These are phyloP conservation scores for Colletotrichum phormii DNA, from an alignment of 2,329 filamentous ascomycete genomes.

Conservation along the genomic window DNA sequence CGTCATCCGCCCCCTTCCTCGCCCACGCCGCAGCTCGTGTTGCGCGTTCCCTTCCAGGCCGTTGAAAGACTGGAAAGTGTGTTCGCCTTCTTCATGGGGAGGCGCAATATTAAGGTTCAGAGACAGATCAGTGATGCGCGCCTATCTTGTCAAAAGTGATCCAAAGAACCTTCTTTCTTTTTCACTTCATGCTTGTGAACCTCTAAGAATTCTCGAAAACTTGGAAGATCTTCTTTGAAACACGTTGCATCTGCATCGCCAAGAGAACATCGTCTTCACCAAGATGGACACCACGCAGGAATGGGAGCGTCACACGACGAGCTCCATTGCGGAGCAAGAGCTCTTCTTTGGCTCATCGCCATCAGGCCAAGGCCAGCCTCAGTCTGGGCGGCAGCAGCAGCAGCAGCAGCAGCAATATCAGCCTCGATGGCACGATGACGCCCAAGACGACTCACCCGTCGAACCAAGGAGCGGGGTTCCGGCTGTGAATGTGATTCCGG, in stretches of 20 bases:
- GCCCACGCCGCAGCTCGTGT: constrained; percentile 13
- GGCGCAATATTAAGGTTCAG: constrained; percentile 31
- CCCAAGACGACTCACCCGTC: constrained; percentile 28
- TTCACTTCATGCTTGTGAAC: background rate
- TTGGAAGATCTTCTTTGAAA: background rate
- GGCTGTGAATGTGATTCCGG: constrained; percentile 33
- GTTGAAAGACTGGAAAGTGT: background rate
- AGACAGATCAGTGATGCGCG: background rate
- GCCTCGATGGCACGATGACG: constrained; percentile 23
- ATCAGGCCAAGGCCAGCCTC: constrained; percentile 17
- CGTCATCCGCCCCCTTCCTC: constrained; percentile 24
- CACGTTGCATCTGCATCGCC: constrained; percentile 4
- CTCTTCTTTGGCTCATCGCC: constrained; percentile 19
- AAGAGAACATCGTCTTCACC: background rate
- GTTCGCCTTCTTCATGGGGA: constrained; percentile 12
- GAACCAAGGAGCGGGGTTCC: constrained; percentile 29
- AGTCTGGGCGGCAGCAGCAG: constrained; percentile 19
- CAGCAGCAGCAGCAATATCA: constrained; percentile 27
- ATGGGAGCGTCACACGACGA: constrained; percentile 24
- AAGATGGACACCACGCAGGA: constrained; percentile 29
- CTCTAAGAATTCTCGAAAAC: background rate
- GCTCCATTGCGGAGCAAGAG: constrained; percentile 32
- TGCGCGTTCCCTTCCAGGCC: constrained; percentile 21
- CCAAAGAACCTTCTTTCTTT: background rate
- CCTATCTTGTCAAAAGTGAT: background rate